Evolutionary conservation across 352 stramenopile species (phyloP), one percentile per base, ranked within the genome.

Genomic region (Phytophthora pinifolia): DNA sequence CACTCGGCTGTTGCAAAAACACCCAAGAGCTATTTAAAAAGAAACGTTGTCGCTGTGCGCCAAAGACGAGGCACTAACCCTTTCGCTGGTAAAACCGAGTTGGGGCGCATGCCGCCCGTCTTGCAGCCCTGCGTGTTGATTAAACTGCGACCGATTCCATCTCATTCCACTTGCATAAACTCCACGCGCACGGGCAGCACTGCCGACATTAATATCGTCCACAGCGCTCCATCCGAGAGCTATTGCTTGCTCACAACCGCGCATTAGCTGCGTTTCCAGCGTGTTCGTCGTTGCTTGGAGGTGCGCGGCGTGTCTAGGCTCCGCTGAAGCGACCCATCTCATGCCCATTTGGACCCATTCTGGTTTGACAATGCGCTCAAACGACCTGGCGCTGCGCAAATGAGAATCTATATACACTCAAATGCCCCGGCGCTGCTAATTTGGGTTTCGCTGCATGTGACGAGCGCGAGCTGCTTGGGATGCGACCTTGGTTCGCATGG

Each of bases 241-340:
- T 22, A 22, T 55, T 15, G 30, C 29, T 55, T 49, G 30, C 44
- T 55, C 45, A 41, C 13, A 35, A 52, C 9, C 15, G 10, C 18
- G 22, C 43, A 55, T 46, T 62, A 56, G 30, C 30, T 18, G 55
- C 48, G 39, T 64, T 64, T 64, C 48, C 59, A 27, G 39, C 32
- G 25, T 59, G 47, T 59, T 64, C 55, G 53, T 63, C 55, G 22
- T 4, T 27, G 22, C 22, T 27, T 27, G 4, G 22, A 27, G 22
- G 22, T 27, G 22, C 22, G 22, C 22, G 22, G 22, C 22, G 22
- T 27, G 22, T 27, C 22, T 27, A 27, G 22, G 22, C 22, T 27
- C 22, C 22, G 22, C 22, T 27, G 22, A 27, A 27, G 22, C 22
- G 22, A 27, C 22, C 22, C 22, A 27, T 27, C 6, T 27, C 22